Evolutionary conservation across 1,139 yeast species (phyloP).

Genomic region (Geotrichum histeridarum): DNA sequence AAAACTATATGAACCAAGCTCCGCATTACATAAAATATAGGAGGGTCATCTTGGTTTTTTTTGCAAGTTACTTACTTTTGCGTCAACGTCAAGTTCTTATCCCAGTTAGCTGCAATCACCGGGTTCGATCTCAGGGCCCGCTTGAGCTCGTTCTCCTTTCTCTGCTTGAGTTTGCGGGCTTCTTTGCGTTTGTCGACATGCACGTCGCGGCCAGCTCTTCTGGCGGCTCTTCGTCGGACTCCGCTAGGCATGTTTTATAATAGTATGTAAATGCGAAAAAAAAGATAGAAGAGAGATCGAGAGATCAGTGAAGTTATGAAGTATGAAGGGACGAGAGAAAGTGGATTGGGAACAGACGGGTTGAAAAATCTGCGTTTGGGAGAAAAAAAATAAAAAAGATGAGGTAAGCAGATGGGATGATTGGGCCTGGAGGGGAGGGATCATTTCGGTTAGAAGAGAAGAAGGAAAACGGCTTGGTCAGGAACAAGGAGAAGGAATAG

Average conservation of each 20-base stretch:
- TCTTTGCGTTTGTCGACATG: conserved; percentile 11
- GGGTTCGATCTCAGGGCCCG: conserved; percentile 45
- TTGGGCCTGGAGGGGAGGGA: no score
- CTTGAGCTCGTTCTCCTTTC: conserved; percentile 9
- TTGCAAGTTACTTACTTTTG: conserved; percentile 47
- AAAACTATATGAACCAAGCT: background rate
- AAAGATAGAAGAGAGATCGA: no score
- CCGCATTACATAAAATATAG: background rate
- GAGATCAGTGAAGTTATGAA: no score
- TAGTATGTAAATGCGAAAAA: background rate
- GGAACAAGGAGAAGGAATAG: no score
- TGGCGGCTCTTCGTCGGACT: conserved; percentile 83
- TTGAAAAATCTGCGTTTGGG: no score
- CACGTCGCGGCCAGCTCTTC: conserved; percentile 44
- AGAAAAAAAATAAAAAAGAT: no score
- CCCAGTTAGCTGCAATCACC: conserved; percentile 88
- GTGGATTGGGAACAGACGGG: no score
- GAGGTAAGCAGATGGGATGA: no score
- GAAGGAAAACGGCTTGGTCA: no score
- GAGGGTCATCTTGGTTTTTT: background rate
- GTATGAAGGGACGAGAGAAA: no score
- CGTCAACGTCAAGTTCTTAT: conserved; percentile 66
- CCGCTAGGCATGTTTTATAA: conserved; percentile 36
- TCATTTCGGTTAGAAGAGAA: no score
- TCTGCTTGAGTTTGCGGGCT: conserved; percentile 8